Evolutionary conservation across 805 yeast genomes (phyloP), one percentile per base, ranked within the genome.

Genomic region (Metschnikowia noctiluminum): DNA sequence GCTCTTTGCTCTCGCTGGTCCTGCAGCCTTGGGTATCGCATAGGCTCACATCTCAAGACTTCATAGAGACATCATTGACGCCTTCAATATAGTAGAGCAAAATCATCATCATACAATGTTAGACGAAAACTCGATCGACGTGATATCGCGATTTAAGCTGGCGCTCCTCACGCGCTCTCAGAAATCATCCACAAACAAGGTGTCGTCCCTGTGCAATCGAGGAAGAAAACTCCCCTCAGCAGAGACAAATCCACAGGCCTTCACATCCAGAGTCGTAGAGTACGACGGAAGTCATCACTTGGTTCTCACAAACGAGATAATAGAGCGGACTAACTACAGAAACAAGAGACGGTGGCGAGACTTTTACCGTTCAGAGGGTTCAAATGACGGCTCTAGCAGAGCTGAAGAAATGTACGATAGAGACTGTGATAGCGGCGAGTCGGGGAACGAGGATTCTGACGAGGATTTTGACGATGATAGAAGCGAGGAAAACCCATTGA

Each of bases 301-400:
- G 37, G 74, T 73, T 5, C 61, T 65, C 38, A 66, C 70, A 36
- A 71, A 71, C 51, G 71, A 65, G 7, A 58, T 54, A 41, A 67
- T 71, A 28, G 71, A 69, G 34, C 56, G 56, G 28, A 48, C 56
- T 27, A 64, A 60, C 44, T 46, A 43, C n/a, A 50, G 57, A 10
- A 68, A 63, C 51, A 71, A 69, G 51, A 62, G 74, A 38, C 65
- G 63, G 48, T 71, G 76, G 75, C 56, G 49, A 43, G 71, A 70
- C 14, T 59, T 48, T 38, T 65, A 62, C 46, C 46, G 47, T 27
- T 27, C 45, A 1, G 46, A 48, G 15, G 35, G 28, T 16, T 28
- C 32, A 3, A 39, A 40, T 12, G 46, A 46, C 5, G 41, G 38
- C 1, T 12, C 40, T 2, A 10, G 39, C 14, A 11, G 40, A 28